Evolutionary conservation across 352 stramenopile species (phyloP), one percentile per base, ranked within the genome.

Genomic region (Phytophthora capsici): DNA sequence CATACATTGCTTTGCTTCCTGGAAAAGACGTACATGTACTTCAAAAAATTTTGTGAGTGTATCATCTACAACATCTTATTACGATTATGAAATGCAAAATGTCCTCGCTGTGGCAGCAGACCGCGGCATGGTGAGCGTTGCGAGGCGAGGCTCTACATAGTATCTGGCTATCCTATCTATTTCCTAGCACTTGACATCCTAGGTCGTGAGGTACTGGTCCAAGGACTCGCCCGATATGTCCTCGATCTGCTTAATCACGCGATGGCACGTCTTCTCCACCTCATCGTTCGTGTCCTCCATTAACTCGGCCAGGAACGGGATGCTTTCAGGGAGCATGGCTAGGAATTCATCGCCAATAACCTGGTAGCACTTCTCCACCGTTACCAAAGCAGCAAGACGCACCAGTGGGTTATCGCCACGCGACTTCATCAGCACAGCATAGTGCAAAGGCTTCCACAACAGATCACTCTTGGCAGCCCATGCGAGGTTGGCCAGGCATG

Each of bases 191-290:
- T 54, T 32, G 12, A 22, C 17, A 20, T 28, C 56, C 40, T 86
- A 88, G 17, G 74, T 80, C 34, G 84, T 89, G 36, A 96, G 73
- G 76, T 95, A 96, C 64, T 96, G 86, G 68, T 96, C 85, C 49
- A 96, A 80, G 45, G 81, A 93, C 70, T 96, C 89, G 53, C 89
- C 89, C 23, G 85, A 96, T 56, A 96, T 94, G 38, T 95, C 87
- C 57, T 96, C 89, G 63, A 96, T 94, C 72, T 94, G 83, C 62
- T 93, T 93, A 62, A 95, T 95, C n/a, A 96, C 84, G 30, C 82
- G 68, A 71, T 95, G 86, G 72, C 85, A 94, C 66, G 88, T 89
- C 60, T 74, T 76, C 68, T 95, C 89, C 43, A 96, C 89, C 43
- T 96, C 84, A 43, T 69, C 59, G 63, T 96, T 85, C 58, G 82